Evolutionary conservation across 139 green algal genomes (phyloP), one percentile per base, ranked within the genome.

Genomic region (Micractinium sp.): DNA sequence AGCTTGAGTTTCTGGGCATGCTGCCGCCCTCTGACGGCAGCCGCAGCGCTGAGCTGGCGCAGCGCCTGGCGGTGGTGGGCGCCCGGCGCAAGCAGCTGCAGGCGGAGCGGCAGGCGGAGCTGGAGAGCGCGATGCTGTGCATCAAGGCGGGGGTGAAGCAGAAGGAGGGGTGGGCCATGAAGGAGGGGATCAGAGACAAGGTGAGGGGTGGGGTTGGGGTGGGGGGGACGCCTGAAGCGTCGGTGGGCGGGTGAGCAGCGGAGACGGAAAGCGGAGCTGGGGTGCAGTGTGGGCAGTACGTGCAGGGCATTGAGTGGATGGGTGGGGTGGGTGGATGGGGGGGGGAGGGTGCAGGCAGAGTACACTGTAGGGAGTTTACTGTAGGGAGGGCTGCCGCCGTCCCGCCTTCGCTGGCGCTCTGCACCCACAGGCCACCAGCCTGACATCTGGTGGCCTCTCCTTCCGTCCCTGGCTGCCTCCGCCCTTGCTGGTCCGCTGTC

Each of bases 1-100:
- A 99, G 94, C 91, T 97, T 83, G 91, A 95, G 73, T 98, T 99
- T 84, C 94, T 99, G 22, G 94, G 95, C 81, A 98, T 99, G 96
- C 92, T 94, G 86, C 93, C 94, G 0, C 92, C 94, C 79, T 93
- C 31, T 20, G 41, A 69, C 16, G 5, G 61, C 25, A 31, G 20
- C 7, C 61, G 63, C 77, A 90, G 77, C 86, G 36, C 31, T 3
- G 78, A 39, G 63, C 63, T 86, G 61, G 53, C 74, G 39, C 47
- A 31, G 3, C 38, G 39, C 23, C 53, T 86, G 36, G 86, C 77
- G 2, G 63, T 61, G 13, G 29, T 86, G 36, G 20, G 1, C 0
- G 39, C 18, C 3, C 18, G 74, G 67, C 67, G 85, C 71, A 88
- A 79, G 35, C 94, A 96, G 87, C 94, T 93, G 12, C 90, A 94